phyloP scores from a whole-genome alignment of 2,329 filamentous ascomycete species.

The Tolypocladium album region DNA sequence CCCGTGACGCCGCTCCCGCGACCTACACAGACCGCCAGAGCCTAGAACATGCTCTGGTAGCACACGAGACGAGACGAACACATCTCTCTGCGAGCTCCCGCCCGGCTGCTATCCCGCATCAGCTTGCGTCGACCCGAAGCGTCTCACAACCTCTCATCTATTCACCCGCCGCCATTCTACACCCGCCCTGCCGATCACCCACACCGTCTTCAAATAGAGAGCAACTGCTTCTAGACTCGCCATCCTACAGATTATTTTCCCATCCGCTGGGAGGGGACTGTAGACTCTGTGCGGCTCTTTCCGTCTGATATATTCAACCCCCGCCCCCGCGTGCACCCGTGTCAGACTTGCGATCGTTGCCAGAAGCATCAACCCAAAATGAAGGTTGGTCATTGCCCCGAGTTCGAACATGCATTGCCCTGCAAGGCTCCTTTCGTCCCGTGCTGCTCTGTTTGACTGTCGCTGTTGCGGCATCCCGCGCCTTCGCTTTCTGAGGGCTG shows the following conservation, averaged over 20 bases:
- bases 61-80: background rate
- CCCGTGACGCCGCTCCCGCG: background rate
- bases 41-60: background rate
- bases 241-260: background rate
- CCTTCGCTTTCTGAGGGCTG: background rate
- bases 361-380: slow-evolving; percentile 19
- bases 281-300: background rate
- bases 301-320: background rate
- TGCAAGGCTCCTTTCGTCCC: slow-evolving; percentile 6
- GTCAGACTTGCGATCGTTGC: background rate
- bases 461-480: background rate
- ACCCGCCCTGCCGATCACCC: background rate
- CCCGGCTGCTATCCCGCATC: background rate
- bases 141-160: background rate
- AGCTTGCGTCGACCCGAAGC: background rate
- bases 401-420: slow-evolving; percentile 1
- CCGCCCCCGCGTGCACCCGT: background rate
- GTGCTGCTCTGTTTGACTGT: background rate
- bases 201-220: background rate
- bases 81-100: background rate
- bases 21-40: background rate
- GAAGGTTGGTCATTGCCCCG: slow-evolving; percentile 21
- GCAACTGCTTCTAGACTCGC: background rate
- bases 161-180: background rate
- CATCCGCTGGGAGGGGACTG: background rate